These are phyloP conservation scores for Pseudopyrenochaeta lycopersici DNA, from an alignment of 2,329 filamentous ascomycete species.

Conservation along the genomic window DNA sequence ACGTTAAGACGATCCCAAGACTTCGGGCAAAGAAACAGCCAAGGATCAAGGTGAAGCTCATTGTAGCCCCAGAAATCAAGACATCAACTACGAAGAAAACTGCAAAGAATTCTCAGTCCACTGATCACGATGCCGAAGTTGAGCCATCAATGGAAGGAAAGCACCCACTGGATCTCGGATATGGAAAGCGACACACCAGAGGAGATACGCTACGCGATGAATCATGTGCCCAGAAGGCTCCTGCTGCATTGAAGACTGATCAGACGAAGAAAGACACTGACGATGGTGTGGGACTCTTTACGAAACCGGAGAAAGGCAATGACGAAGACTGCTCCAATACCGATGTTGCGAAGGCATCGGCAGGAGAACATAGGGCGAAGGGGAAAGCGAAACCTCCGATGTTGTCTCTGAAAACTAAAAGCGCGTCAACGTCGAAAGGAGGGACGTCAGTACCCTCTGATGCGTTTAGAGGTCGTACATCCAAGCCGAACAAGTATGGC, in stretches of 20 bases:
- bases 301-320: not conserved
- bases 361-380: not conserved
- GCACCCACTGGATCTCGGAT: slow-evolving; percentile 10
- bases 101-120: too few relatives aligned
- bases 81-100: too few relatives aligned
- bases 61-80: too few relatives aligned
- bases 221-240: not conserved
- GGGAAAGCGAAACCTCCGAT: not conserved
- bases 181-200: slow-evolving; percentile 19
- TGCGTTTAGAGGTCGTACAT: not conserved
- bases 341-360: not conserved
- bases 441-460: not conserved
- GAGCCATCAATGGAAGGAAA: not conserved
- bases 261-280: not conserved
- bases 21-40: not conserved
- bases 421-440: not conserved
- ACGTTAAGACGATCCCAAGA: not conserved
- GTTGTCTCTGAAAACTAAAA: not conserved
- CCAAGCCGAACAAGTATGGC: not conserved
- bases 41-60: too few relatives aligned
- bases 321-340: not conserved
- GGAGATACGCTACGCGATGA: slow-evolving; percentile 4
- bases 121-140: not conserved
- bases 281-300: not conserved
- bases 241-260: too few relatives aligned